Conservation (phyloP, 495 filamentous ascomycete genomes). For the Daldinia caldariorum region DNA sequence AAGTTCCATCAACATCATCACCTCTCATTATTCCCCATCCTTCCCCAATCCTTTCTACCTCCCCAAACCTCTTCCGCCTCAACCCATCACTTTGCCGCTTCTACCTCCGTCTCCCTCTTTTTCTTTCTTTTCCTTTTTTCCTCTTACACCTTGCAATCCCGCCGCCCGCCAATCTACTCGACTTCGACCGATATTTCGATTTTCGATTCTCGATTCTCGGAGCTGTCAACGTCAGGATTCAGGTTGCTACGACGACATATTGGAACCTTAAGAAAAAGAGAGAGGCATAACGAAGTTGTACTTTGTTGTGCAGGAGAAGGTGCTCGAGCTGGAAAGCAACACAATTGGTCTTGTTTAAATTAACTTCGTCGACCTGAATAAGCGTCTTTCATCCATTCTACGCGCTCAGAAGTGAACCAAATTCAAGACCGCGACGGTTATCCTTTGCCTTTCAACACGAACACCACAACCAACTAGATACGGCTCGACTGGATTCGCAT, state of each 20-base stretch:
- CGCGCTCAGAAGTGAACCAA: constrained; percentile 22
- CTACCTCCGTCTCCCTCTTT: constrained; percentile 41
- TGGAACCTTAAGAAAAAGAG: constrained; percentile 35
- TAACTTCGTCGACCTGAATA: constrained; percentile 3
- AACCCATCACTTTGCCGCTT: constrained; percentile 39
- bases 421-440: constrained; percentile 17
- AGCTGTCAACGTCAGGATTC: constrained; percentile 35
- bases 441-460: constrained; percentile 25
- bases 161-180: constrained; percentile 34
- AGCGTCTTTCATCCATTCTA: constrained; percentile 5
- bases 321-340: constrained; percentile 32
- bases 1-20: constrained; percentile 41
- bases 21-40: constrained; percentile 40
- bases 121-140: constrained; percentile 39
- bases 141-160: constrained; percentile 41
- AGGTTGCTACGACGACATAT: constrained; percentile 30
- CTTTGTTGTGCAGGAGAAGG: constrained; percentile 44
- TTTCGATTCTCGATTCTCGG: constrained; percentile 33
- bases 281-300: constrained; percentile 37
- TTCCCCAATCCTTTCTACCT: constrained; percentile 40
- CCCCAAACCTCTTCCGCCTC: constrained; percentile 38
- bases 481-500: constrained; percentile 26
- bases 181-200: constrained; percentile 31
- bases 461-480: constrained; percentile 21
- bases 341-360: constrained; percentile 21